Evolutionary conservation across 495 filamentous ascomycete species (phyloP).

Genomic region (Penicillium paxilli): DNA sequence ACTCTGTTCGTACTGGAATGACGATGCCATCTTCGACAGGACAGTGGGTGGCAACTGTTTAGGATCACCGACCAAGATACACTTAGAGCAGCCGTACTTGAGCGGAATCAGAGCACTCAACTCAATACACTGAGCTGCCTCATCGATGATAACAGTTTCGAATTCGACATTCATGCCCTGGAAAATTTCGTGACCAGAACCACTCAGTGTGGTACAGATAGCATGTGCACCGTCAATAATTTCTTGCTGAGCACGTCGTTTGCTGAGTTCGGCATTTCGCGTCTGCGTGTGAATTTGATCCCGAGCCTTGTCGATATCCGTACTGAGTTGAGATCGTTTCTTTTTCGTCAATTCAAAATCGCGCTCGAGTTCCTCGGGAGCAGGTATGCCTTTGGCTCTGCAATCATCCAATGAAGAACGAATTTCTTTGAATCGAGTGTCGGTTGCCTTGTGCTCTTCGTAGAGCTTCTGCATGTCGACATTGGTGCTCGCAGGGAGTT

Average conservation of each 20-base stretch:
- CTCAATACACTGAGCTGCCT: slow-evolving; percentile 97
- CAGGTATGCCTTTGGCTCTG: slow-evolving; percentile 59
- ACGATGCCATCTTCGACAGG: slow-evolving; percentile 85
- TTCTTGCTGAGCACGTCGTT: slow-evolving; percentile 82
- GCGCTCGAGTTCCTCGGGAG: slow-evolving; percentile 63
- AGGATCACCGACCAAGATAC: slow-evolving; percentile 95
- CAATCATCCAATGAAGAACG: slow-evolving; percentile 71
- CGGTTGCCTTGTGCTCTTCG: slow-evolving; percentile 75
- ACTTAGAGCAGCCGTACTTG: slow-evolving; percentile 96
- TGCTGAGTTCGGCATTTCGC: slow-evolving; percentile 81
- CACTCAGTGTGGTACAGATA: slow-evolving; percentile 92
- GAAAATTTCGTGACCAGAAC: slow-evolving; percentile 97
- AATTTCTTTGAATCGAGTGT: slow-evolving; percentile 65
- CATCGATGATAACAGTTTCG: slow-evolving; percentile 97
- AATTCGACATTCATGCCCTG: slow-evolving; percentile 92
- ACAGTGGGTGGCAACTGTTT: slow-evolving; percentile 97
- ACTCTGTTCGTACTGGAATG: slow-evolving; percentile 95
- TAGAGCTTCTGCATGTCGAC: slow-evolving; percentile 73
- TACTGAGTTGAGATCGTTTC: slow-evolving; percentile 72
- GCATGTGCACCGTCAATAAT: slow-evolving; percentile 89
- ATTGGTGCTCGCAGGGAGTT: slow-evolving; percentile 39
- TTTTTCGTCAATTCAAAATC: slow-evolving; percentile 76
- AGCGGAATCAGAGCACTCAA: slow-evolving; percentile 94
- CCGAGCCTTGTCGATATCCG: slow-evolving; percentile 79
- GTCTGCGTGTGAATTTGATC: slow-evolving; percentile 75